These are phyloP conservation scores for Detonula confervacea DNA, from an alignment of 352 stramenopile genomes.

Conservation along the genomic window DNA sequence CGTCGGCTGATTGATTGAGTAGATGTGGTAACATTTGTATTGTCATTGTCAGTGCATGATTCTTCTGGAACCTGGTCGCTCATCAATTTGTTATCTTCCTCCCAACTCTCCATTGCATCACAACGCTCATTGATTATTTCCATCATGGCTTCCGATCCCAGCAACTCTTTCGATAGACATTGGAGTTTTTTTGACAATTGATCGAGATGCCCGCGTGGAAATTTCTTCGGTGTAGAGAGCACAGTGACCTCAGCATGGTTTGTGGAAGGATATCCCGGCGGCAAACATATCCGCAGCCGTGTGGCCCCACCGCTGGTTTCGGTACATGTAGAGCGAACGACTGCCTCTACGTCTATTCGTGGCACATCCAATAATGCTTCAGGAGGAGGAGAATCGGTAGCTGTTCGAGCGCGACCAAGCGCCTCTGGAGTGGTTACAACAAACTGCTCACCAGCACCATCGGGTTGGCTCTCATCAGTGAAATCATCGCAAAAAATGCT, in stretches of 20 bases:
- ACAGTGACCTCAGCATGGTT: constrained; percentile 32
- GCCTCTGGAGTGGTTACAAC: constrained; percentile 16
- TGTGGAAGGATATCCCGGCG: constrained; percentile 46
- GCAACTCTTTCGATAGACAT: constrained; percentile 26
- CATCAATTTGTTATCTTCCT: not conserved
- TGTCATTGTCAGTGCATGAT: not conserved
- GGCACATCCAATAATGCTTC: constrained; percentile 6
- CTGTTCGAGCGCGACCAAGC: constrained; percentile 8
- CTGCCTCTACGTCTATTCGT: constrained; percentile 24
- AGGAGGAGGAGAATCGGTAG: not conserved
- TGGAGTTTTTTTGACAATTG: constrained; percentile 35
- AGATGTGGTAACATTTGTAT: not conserved
- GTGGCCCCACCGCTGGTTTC: not conserved
- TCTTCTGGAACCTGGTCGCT: not conserved
- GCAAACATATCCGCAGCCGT: constrained; percentile 37
- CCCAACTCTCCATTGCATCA: constrained; percentile 8
- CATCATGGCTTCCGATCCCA: constrained; percentile 56
- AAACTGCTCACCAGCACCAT: constrained; percentile 24
- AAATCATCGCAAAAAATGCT: constrained; percentile 47
- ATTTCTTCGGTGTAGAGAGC: constrained; percentile 23
- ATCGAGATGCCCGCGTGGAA: constrained; percentile 29
- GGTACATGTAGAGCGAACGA: constrained; percentile 5
- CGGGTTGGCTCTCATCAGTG: not conserved
- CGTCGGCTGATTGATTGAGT: constrained; percentile 15
- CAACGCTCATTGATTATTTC: constrained; percentile 53